These are phyloP conservation scores for Astrothelium macrocarpum DNA, from an alignment of 495 filamentous ascomycete species.

Conservation along the genomic window DNA sequence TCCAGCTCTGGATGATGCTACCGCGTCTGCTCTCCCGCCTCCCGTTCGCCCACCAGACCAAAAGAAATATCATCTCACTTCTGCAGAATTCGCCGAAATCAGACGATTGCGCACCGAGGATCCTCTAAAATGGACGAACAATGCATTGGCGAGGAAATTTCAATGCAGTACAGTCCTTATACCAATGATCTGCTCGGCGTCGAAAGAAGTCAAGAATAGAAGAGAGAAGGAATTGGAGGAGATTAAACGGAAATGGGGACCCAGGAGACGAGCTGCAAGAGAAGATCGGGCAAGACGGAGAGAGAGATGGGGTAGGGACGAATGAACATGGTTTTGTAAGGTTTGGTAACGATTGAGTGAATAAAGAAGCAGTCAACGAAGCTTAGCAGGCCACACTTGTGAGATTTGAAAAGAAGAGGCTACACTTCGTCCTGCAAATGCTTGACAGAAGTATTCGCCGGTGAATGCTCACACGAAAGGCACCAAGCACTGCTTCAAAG, in stretches of 20 bases:
- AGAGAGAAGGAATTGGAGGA: conserved; percentile 41
- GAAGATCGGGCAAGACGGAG: conserved; percentile 63
- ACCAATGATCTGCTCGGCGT: conserved; percentile 40
- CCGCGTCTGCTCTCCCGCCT: conserved; percentile 41
- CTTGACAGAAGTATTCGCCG: too few relatives aligned
- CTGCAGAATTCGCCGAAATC: conserved; percentile 69
- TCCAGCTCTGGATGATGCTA: conserved; percentile 6
- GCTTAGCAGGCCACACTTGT: too few relatives aligned
- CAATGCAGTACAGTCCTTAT: conserved; percentile 71
- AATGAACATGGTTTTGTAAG: conserved; percentile 18
- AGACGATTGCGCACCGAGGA: conserved; percentile 55
- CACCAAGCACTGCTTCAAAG: too few relatives aligned
- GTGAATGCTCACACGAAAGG: too few relatives aligned
- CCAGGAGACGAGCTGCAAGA: conserved; percentile 56
- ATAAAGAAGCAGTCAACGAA: too few relatives aligned
- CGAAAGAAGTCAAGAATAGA: conserved; percentile 34
- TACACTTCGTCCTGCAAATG: too few relatives aligned
- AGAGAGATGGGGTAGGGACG: conserved; percentile 46
- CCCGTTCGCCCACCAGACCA: conserved; percentile 42
- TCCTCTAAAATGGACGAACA: conserved; percentile 62
- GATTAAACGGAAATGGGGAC: conserved; percentile 64
- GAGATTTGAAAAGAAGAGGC: too few relatives aligned
- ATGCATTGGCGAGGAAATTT: conserved; percentile 60
- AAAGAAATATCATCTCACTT: conserved; percentile 68
- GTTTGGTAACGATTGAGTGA: too few relatives aligned